phyloP scores from a whole-genome alignment of 2,329 filamentous ascomycete species.

The Aphanocladium album region DNA sequence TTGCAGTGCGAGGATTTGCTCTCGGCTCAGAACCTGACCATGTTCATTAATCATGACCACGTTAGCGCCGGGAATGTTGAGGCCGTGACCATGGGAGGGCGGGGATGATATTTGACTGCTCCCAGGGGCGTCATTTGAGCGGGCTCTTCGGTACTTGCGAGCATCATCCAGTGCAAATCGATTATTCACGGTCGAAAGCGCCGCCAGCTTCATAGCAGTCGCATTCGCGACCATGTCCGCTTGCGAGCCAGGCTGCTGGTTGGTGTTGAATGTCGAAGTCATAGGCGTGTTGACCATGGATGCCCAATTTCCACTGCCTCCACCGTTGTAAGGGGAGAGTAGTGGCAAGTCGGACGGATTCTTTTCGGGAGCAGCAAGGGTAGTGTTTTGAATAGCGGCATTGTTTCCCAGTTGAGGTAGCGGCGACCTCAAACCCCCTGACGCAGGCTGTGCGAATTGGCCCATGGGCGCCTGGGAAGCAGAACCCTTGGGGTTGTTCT shows the following conservation, averaged over 20 bases:
- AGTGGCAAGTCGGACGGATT: slow-evolving; percentile 68
- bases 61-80: slow-evolving; percentile 64
- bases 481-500: slow-evolving; percentile 64
- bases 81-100: slow-evolving; percentile 41
- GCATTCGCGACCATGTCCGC: slow-evolving; percentile 98
- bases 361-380: slow-evolving; percentile 65
- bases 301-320: slow-evolving; percentile 88
- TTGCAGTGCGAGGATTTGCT: slow-evolving; percentile 79
- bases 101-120: slow-evolving; percentile 57
- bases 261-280: slow-evolving; percentile 72
- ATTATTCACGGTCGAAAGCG: slow-evolving; percentile 96
- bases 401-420: slow-evolving; percentile 64
- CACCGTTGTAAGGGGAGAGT: slow-evolving; percentile 70
- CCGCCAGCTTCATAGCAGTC: slow-evolving; percentile 97
- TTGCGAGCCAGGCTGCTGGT: slow-evolving; percentile 39
- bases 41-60: slow-evolving; percentile 94
- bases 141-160: slow-evolving; percentile 86
- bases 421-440: slow-evolving; percentile 72
- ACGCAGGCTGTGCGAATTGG: slow-evolving; percentile 82
- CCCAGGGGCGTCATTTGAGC: slow-evolving; percentile 77
- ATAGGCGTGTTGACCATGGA: slow-evolving; percentile 98
- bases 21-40: slow-evolving; percentile 78
- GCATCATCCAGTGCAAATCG: slow-evolving; percentile 95
- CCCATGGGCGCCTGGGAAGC: slow-evolving; percentile 83
- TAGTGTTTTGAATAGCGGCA: slow-evolving; percentile 75